These are phyloP conservation scores for Eucalyptus decipiens DNA, from an alignment of 345 rosid species.

Conservation along the genomic window DNA sequence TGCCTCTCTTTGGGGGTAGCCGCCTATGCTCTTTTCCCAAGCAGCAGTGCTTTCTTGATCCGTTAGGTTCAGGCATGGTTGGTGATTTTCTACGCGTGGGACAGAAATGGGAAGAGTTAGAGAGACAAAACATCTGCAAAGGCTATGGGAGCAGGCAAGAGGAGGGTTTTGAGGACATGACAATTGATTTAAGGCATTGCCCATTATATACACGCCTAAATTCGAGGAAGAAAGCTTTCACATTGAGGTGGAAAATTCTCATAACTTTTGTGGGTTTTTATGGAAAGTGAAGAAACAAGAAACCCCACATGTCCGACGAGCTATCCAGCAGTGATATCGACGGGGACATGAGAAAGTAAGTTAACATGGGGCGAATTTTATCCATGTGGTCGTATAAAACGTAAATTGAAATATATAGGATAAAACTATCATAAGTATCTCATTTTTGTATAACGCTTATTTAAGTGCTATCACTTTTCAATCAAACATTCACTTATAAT, in stretches of 20 bases:
- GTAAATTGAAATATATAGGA: not conserved
- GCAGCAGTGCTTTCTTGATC: not conserved
- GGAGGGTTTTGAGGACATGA: not conserved
- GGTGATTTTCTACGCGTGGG: not conserved
- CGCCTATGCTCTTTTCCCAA: not conserved
- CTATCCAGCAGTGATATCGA: not conserved
- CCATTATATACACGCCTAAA: not conserved
- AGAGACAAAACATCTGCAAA: not conserved
- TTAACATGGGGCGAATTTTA: not conserved
- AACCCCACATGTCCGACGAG: not conserved
- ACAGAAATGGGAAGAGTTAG: not conserved
- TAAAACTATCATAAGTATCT: not conserved
- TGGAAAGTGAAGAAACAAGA: not conserved
- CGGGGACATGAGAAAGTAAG: not conserved
- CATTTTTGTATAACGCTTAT: fast-evolving
- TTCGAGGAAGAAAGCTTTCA: not conserved
- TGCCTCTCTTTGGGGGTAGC: not conserved
- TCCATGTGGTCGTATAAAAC: not conserved
- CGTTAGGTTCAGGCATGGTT: not conserved
- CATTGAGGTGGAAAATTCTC: not conserved
- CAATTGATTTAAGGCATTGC: not conserved
- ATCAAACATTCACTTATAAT: not conserved
- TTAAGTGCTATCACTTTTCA: not conserved
- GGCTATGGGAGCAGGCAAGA: not conserved
- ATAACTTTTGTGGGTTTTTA: not conserved